Evolutionary conservation across 2,329 filamentous ascomycete species (phyloP).

Genomic region (Neonectria magnoliae): DNA sequence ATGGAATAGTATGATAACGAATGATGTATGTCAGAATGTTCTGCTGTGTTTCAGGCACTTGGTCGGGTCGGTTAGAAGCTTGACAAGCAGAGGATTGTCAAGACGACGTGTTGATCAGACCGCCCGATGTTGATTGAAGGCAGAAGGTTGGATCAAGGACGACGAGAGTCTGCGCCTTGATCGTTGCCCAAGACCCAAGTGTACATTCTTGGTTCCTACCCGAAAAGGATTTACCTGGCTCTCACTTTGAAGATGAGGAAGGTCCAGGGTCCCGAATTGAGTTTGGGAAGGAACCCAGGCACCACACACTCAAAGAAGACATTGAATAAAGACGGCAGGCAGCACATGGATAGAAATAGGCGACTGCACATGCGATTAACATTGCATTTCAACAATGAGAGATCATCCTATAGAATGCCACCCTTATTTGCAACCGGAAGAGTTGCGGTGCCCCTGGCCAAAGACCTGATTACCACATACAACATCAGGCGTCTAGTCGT

Average conservation of each 20-base stretch:
- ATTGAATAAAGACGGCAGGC: neutral
- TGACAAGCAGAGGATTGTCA: neutral
- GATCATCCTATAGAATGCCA: neutral
- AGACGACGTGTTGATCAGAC: neutral
- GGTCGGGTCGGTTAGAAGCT: neutral
- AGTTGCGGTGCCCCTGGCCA: constrained; percentile 4
- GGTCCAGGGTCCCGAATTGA: neutral
- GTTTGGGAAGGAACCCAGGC: neutral
- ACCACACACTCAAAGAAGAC: neutral
- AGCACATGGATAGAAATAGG: too few species aligned
- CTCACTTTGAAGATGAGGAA: neutral
- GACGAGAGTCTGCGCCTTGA: neutral
- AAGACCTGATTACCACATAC: constrained; percentile 10
- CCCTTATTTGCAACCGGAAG: neutral
- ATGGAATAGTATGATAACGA: constrained; percentile 6
- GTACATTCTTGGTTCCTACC: neutral
- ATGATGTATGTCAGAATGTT: constrained; percentile 10
- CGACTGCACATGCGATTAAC: neutral
- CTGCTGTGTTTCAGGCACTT: neutral
- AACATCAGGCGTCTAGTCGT: constrained; percentile 9
- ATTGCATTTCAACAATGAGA: neutral
- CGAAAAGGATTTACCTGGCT: neutral
- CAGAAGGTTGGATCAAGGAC: neutral
- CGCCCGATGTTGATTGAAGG: neutral
- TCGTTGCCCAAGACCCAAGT: too few species aligned